These are phyloP conservation scores for Ceratocystis lukuohia DNA, from an alignment of 2,329 filamentous ascomycete genomes.

Conservation along the genomic window DNA sequence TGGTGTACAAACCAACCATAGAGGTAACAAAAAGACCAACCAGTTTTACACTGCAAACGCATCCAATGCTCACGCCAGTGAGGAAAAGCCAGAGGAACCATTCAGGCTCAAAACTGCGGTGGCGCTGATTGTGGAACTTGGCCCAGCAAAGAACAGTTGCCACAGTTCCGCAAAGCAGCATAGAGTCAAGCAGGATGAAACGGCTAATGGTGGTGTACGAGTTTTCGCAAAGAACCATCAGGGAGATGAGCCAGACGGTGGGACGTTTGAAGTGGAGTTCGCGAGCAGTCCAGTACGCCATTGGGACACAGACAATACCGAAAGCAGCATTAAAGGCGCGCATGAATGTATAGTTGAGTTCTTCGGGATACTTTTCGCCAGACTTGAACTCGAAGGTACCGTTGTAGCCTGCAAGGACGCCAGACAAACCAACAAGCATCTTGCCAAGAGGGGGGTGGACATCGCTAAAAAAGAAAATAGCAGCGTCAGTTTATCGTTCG, in stretches of 20 bases:
- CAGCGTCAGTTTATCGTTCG: slow-evolving; percentile 1
- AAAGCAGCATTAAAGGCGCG: slow-evolving; percentile 93
- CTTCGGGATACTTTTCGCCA: slow-evolving; percentile 83
- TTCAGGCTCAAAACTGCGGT: slow-evolving; percentile 73
- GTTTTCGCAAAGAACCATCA: slow-evolving; percentile 98
- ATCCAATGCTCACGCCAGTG: slow-evolving; percentile 90
- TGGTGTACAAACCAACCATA: slow-evolving; percentile 86
- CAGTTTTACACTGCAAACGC: slow-evolving; percentile 96
- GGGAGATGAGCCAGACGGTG: slow-evolving; percentile 84
- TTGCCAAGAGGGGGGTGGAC: slow-evolving; percentile 93
- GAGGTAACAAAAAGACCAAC: slow-evolving; percentile 93
- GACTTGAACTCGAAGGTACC: slow-evolving; percentile 99
- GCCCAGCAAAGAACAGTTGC: slow-evolving; percentile 95
- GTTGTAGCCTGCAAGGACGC: slow-evolving; percentile 94
- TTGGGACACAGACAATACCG: slow-evolving; percentile 77
- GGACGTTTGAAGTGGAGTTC: slow-evolving; percentile 77
- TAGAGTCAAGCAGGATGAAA: slow-evolving; percentile 95
- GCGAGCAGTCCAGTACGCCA: slow-evolving; percentile 90
- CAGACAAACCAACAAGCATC: slow-evolving; percentile 93
- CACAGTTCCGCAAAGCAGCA: slow-evolving; percentile 98
- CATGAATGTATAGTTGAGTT: slow-evolving; percentile 97
- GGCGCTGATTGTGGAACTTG: slow-evolving; percentile 81
- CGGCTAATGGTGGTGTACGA: slow-evolving; percentile 98
- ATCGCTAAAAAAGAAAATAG: slow-evolving; percentile 23
- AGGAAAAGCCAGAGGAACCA: slow-evolving; percentile 94